A percentile compares a stretch with the other conserved stretches of the same genome.
Evolutionary conservation across 2,329 filamentous ascomycete species (phyloP).

Genomic region (Zymoseptoria passerinii): DNA sequence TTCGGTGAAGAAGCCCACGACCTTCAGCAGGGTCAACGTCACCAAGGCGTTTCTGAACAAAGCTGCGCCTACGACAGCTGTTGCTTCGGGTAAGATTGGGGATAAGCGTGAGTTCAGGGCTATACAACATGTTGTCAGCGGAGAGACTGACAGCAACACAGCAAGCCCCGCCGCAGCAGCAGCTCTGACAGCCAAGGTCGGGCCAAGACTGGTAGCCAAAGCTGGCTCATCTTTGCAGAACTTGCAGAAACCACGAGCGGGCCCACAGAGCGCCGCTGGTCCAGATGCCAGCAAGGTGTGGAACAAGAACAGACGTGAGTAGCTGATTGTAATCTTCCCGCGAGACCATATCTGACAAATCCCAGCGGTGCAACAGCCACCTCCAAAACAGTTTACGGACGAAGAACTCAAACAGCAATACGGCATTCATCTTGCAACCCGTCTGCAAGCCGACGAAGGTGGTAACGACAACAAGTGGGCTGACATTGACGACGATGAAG

Average conservation of each 20-base stretch:
- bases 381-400: constrained; percentile 75
- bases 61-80: constrained; percentile 45
- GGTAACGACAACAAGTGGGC: constrained; percentile 78
- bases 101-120: constrained; percentile 43
- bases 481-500: constrained; percentile 81
- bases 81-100: constrained; percentile 38
- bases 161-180: constrained; percentile 42
- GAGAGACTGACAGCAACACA: constrained; percentile 11
- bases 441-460: constrained; percentile 65
- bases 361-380: constrained; percentile 54
- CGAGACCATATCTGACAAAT: constrained; percentile 10
- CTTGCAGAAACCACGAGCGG: constrained; percentile 32
- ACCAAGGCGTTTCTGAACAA: constrained; percentile 82
- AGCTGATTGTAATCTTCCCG: constrained; percentile 9
- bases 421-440: constrained; percentile 75
- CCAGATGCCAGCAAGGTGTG: constrained; percentile 70
- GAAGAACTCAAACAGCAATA: constrained; percentile 78
- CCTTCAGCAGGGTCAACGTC: constrained; percentile 78
- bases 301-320: constrained; percentile 80
- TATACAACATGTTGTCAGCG: background rate
- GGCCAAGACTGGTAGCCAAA: constrained; percentile 69
- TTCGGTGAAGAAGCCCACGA: constrained; percentile 63
- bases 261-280: constrained; percentile 35
- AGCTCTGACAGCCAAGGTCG: constrained; percentile 37
- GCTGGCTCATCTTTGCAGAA: constrained; percentile 52